A percentile compares a stretch with the other conserved stretches of the same genome.
Evolutionary conservation across 768 basidiomycete species (phyloP).

Genomic region (Phlebiopsis flavidoalba): DNA sequence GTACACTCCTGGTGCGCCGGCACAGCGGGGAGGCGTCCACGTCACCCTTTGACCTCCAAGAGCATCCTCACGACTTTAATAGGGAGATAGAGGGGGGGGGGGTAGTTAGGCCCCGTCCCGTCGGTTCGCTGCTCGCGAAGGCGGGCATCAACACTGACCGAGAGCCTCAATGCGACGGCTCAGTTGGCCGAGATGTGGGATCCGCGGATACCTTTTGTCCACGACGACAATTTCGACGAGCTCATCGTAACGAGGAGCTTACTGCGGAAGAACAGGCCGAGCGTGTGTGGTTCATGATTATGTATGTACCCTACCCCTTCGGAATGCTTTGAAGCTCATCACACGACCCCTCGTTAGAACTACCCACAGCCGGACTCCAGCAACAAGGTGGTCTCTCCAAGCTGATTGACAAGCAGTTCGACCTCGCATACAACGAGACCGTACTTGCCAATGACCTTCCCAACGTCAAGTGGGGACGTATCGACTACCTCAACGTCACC

Average conservation of each 20-base stretch:
- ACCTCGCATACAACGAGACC: constrained; percentile 65
- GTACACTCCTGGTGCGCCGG: constrained; percentile 3
- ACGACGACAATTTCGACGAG: constrained; percentile 75
- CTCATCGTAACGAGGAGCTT: constrained; percentile 65
- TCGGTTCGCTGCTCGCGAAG: constrained; percentile 47
- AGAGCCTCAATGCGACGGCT: constrained; percentile 72
- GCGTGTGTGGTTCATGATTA: constrained; percentile 71
- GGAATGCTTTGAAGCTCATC: background rate
- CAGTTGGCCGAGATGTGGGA: constrained; percentile 56
- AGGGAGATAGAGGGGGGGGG: too few relatives aligned
- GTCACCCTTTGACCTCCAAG: constrained; percentile 20
- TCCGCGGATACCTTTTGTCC: constrained; percentile 68
- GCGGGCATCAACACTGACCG: constrained; percentile 62
- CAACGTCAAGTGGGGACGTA: constrained; percentile 75
- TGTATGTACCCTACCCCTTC: constrained; percentile 45
- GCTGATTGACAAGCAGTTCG: constrained; percentile 68
- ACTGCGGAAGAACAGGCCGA: constrained; percentile 55
- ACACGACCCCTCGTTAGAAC: constrained; percentile 37
- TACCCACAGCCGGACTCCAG: constrained; percentile 47
- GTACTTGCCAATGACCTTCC: constrained; percentile 55
- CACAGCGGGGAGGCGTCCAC: constrained; percentile 3
- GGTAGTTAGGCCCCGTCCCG: too few relatives aligned
- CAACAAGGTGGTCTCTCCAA: constrained; percentile 56
- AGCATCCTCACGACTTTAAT: constrained; percentile 42
- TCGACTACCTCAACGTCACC: constrained; percentile 86